These are phyloP conservation scores for Aristolochia fimbriata DNA, from an alignment of 164 flowering plant genomes.

Conservation along the genomic window DNA sequence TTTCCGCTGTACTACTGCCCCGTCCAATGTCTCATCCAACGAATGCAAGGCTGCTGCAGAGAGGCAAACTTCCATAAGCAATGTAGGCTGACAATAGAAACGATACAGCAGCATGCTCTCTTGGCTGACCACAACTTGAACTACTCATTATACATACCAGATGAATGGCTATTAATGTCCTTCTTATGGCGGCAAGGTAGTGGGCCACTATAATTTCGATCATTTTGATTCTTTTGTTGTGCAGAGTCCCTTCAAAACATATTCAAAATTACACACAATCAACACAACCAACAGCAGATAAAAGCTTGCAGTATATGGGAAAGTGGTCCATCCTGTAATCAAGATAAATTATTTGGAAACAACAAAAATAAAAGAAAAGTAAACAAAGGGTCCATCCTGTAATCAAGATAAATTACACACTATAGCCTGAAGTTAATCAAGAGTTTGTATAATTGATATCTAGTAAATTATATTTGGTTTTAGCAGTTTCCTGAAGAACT, in stretches of 20 bases:
- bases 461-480: too few species aligned
- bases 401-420: too few species aligned
- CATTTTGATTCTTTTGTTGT: constrained; percentile 37
- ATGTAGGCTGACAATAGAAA: background rate
- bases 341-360: too few species aligned
- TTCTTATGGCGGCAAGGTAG: constrained; percentile 48
- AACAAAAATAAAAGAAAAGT: too few species aligned
- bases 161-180: constrained; percentile 34
- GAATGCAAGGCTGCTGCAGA: constrained; percentile 5
- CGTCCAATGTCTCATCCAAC: constrained; percentile 69
- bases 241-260: constrained; percentile 39
- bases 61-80: background rate
- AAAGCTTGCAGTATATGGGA: too few species aligned
- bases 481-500: too few species aligned
- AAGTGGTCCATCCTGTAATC: too few species aligned
- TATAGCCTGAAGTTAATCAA: too few species aligned
- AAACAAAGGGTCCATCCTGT: too few species aligned
- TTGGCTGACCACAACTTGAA: background rate
- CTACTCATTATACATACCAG: constrained; percentile 33
- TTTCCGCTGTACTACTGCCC: constrained; percentile 58
- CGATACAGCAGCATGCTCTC: background rate
- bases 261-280: background rate
- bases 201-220: constrained; percentile 72
- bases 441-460: too few species aligned
- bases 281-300: too few species aligned